Base-by-base conservation (phyloP, 192 early-diverging fungal genomes). In the Podila minutissima region DNA sequence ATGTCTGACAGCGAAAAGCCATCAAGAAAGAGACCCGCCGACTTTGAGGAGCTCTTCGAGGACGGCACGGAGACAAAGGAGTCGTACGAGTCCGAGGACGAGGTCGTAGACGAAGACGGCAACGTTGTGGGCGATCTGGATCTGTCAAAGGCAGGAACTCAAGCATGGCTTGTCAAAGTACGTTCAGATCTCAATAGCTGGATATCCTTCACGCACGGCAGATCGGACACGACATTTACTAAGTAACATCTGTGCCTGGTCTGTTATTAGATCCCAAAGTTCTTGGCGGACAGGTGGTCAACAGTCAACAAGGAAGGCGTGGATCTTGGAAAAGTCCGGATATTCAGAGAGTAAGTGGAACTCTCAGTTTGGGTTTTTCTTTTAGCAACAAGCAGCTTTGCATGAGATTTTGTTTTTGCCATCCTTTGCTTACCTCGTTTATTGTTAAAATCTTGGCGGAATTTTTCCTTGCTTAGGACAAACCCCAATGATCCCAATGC, bases 131-230 rank as follows among this genome's bases (percentile, higher is more conserved):
- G 94, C 20, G 89, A 91, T 41, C 74, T 95, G n/a, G 86, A 91
- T 62, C 76, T 94, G 70, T 82, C 89, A 22, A 86, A 90, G 32
- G 72, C 91, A 13, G 88, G 84, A 2, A 92, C 86, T 58, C 94
- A 96, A 78, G 92, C 95, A 20, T 98, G 97, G 97, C 89, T 98
- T 10, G 95, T 98, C 38, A 99, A 99, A 79, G 89, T 87, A 84
- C 0, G 41, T 46, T 11, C 11, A 17, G 41, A 46, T 60, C 13
- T 19, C 15, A 22, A 5, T 7, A 28, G 33, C 10, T 38, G 11
- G 12, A 28, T 10, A 5, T 32, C 41, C 60, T 4, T 31, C 2
- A 57, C n/a, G 20, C 32, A 13, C 33, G 59, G 64, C 46, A 58
- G 17, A 46, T 46, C 41, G 11, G 41, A 46, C 41, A 2, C 1